phyloP scores from a whole-genome alignment of 192 early-diverging fungal genomes.

The Podila horticola region DNA sequence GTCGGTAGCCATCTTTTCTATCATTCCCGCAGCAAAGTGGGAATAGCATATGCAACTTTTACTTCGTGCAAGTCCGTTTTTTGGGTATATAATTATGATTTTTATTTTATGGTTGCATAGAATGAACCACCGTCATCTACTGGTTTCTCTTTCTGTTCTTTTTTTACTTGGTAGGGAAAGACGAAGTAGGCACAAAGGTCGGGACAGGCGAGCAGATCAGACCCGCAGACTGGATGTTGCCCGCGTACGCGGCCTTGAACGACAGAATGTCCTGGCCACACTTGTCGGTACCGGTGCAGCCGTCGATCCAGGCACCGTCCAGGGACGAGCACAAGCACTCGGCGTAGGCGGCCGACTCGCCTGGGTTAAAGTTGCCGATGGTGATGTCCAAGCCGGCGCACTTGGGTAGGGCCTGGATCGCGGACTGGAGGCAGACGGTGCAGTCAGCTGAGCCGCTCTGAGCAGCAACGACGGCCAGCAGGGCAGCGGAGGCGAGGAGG shows the following conservation, averaged over 20 bases:
- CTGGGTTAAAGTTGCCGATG: slow-evolving; percentile 4
- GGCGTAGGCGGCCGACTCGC: slow-evolving; percentile 8
- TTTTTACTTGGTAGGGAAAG: no score
- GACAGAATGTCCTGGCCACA: slow-evolving; percentile 14
- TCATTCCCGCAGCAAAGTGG: no score
- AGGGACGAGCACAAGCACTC: slow-evolving; percentile 23
- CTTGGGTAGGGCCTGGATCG: slow-evolving; percentile 9
- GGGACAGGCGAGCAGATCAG: slow-evolving; percentile 15
- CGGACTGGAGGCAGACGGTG: slow-evolving; percentile 6
- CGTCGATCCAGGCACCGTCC: slow-evolving; percentile 25
- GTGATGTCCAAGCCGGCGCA: background rate
- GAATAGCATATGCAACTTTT: no score
- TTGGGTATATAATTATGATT: no score
- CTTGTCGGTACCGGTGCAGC: background rate
- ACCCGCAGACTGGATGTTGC: slow-evolving; percentile 21
- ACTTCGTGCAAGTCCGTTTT: no score
- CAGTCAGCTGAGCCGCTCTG: background rate
- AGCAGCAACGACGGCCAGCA: background rate
- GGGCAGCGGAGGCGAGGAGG: background rate
- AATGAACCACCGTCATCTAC: no score
- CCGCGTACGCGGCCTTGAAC: slow-evolving; percentile 16
- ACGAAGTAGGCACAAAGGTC: slow-evolving; percentile 2
- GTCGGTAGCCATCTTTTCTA: no score
- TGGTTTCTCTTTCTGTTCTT: no score
- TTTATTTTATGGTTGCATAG: no score